Conservation (phyloP, 768 basidiomycete species). For the Austroboletus festivus region DNA sequence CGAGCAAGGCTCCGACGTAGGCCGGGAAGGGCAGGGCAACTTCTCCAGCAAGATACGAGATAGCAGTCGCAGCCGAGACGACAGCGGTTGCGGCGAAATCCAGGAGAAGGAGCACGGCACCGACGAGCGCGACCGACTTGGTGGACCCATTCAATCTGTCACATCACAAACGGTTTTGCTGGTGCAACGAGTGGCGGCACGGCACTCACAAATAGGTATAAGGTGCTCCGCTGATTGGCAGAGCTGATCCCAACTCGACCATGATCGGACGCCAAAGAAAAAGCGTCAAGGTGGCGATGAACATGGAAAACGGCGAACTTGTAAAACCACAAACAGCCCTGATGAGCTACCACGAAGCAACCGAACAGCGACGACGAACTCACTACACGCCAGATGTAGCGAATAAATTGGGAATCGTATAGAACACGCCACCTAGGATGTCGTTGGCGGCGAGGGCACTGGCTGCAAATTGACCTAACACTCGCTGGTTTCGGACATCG, state of each 20-base stretch:
- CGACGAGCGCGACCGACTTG: conserved; percentile 60
- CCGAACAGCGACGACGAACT: conserved; percentile 21
- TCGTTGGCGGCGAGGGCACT: conserved; percentile 67
- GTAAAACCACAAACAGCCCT: neutral
- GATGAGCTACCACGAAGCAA: neutral
- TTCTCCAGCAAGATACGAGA: conserved; percentile 65
- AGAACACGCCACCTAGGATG: conserved; percentile 66
- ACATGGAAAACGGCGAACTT: conserved; percentile 68
- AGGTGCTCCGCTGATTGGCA: conserved; percentile 68
- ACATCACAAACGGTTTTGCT: neutral
- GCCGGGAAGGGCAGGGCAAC: conserved; percentile 54
- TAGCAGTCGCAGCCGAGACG: conserved; percentile 72
- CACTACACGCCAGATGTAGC: conserved; percentile 62
- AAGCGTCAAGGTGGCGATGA: conserved; percentile 57
- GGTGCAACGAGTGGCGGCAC: neutral
- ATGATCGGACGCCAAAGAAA: conserved; percentile 76
- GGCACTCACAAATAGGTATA: conserved; percentile 61
- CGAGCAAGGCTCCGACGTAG: conserved; percentile 49
- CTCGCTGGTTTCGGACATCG: conserved; percentile 32
- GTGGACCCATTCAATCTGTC: conserved; percentile 60
- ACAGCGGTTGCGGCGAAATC: conserved; percentile 69
- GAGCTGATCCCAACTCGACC: conserved; percentile 65
- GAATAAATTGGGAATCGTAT: conserved; percentile 64
- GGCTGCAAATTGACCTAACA: conserved; percentile 62
- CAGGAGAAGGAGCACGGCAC: conserved; percentile 63